Conservation (phyloP, 768 basidiomycete species). For the Rossbeevera mucosa region DNA sequence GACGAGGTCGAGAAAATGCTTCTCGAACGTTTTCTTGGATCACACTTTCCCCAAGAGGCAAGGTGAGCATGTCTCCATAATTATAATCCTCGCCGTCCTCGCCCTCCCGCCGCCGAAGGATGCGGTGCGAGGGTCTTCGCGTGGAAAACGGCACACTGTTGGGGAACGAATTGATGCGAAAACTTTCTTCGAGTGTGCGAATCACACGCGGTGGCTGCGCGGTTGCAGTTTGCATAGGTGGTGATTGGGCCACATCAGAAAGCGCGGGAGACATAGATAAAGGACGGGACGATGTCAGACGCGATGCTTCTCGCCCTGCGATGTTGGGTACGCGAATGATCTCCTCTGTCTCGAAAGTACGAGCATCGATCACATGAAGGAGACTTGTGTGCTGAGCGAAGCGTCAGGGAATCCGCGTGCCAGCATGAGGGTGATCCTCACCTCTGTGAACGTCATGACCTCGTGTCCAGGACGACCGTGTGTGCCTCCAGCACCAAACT, state of each 20-base stretch:
- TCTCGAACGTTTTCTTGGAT: constrained; percentile 57
- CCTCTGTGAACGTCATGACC: constrained; percentile 88
- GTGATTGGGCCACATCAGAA: constrained; percentile 9
- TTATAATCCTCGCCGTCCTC: constrained; percentile 30
- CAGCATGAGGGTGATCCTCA: constrained; percentile 30
- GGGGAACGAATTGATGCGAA: constrained; percentile 35
- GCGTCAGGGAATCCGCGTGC: constrained; percentile 5
- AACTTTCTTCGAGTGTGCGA: constrained; percentile 54
- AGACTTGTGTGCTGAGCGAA: constrained; percentile 66
- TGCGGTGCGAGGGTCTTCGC: constrained; percentile 22
- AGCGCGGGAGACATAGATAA: constrained; percentile 8
- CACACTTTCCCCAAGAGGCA: constrained; percentile 50
- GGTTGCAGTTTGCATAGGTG: constrained; percentile 12
- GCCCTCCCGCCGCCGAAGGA: constrained; percentile 19
- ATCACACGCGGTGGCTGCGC: constrained; percentile 34
- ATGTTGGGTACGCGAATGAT: constrained; percentile 54
- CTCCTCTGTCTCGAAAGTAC: constrained; percentile 78
- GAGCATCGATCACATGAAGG: constrained; percentile 81
- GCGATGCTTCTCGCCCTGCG: constrained; percentile 15
- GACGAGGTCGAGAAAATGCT: constrained; percentile 46
- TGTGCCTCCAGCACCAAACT: constrained; percentile 66
- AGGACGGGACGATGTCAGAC: constrained; percentile 10
- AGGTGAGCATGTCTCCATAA: constrained; percentile 49
- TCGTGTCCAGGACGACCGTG: constrained; percentile 53
- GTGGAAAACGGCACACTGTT: constrained; percentile 9